A percentile compares a stretch with the other conserved stretches of the same genome.
phyloP scores from a whole-genome alignment of 1,139 yeast genomes.

The Maudiozyma humilis region DNA sequence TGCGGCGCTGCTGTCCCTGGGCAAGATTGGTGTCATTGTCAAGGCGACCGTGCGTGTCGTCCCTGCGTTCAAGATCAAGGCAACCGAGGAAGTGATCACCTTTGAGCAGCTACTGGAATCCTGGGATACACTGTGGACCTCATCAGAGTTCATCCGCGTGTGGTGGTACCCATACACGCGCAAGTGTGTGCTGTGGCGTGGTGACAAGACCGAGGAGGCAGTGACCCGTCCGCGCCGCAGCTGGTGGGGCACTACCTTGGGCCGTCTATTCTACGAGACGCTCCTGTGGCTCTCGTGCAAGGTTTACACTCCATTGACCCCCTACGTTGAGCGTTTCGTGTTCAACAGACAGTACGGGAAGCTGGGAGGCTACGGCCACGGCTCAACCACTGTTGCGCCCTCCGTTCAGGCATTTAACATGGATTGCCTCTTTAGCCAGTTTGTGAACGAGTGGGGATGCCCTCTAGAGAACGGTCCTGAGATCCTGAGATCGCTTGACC shows the following conservation, averaged over 20 bases:
- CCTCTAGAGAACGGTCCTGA: conserved; percentile 74
- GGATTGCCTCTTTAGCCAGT: conserved; percentile 93
- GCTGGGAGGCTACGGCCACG: conserved; percentile 58
- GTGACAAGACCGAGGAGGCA: conserved; percentile 56
- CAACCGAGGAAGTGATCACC: conserved; percentile 72
- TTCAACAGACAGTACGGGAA: conserved; percentile 78
- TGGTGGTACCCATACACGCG: conserved; percentile 98
- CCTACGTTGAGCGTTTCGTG: conserved; percentile 73
- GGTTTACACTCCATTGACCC: conserved; percentile 66
- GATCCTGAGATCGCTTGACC: conserved; percentile 55
- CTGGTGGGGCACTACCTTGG: conserved; percentile 78
- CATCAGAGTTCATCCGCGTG: conserved; percentile 81
- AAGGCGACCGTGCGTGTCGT: conserved; percentile 81
- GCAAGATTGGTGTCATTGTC: conserved; percentile 84
- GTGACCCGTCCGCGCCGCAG: conserved; percentile 59
- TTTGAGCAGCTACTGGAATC: conserved; percentile 60
- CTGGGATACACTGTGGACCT: conserved; percentile 76
- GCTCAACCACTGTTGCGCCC: conserved; percentile 64
- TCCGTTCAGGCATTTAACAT: conserved; percentile 84
- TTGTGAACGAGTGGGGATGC: conserved; percentile 94
- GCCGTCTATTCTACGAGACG: conserved; percentile 71
- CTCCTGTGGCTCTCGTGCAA: conserved; percentile 74
- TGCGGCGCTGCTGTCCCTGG: conserved; percentile 82
- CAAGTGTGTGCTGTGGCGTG: conserved; percentile 86
- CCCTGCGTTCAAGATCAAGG: conserved; percentile 74